phyloP scores from a whole-genome alignment of 805 yeast species.

The Wickerhamiella siamensis region DNA sequence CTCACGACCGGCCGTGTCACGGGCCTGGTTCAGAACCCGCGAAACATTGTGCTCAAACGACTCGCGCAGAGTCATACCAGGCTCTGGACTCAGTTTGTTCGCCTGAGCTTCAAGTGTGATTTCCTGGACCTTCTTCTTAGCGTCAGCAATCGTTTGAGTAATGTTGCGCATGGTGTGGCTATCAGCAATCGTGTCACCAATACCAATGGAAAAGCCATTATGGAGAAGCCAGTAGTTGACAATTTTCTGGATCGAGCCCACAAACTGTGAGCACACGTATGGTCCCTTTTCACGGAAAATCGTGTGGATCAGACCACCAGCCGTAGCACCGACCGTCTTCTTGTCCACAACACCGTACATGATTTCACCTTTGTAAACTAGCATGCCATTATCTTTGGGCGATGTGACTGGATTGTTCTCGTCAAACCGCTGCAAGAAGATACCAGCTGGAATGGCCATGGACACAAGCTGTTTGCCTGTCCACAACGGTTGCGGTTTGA shows the following conservation, averaged over 20 bases:
- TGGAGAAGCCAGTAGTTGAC: constrained; percentile 94
- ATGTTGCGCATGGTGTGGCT: constrained; percentile 88
- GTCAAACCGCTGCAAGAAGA: constrained; percentile 85
- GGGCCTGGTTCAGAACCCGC: constrained; percentile 88
- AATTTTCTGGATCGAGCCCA: constrained; percentile 86
- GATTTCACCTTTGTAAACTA: constrained; percentile 87
- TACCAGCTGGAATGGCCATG: constrained; percentile 89
- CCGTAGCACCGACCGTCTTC: constrained; percentile 96
- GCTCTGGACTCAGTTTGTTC: constrained; percentile 81
- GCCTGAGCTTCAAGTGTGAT: constrained; percentile 86
- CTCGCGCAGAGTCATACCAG: constrained; percentile 99
- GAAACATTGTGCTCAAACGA: constrained; percentile 96
- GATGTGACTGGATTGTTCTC: constrained; percentile 70
- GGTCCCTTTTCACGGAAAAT: constrained; percentile 98
- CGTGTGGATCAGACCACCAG: constrained; percentile 94
- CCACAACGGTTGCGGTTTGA: constrained; percentile 95
- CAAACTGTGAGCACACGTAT: constrained; percentile 70
- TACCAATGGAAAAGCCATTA: constrained; percentile 96
- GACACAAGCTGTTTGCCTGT: constrained; percentile 91
- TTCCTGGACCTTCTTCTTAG: constrained; percentile 87
- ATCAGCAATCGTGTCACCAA: constrained; percentile 99
- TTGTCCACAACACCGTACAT: constrained; percentile 97
- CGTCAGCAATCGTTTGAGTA: constrained; percentile 83
- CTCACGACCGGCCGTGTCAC: constrained; percentile 98
- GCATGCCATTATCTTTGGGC: constrained; percentile 92